phyloP scores from a whole-genome alignment of 225 moss, liverwort and hornwort species.

The Straminergon stramineum region DNA sequence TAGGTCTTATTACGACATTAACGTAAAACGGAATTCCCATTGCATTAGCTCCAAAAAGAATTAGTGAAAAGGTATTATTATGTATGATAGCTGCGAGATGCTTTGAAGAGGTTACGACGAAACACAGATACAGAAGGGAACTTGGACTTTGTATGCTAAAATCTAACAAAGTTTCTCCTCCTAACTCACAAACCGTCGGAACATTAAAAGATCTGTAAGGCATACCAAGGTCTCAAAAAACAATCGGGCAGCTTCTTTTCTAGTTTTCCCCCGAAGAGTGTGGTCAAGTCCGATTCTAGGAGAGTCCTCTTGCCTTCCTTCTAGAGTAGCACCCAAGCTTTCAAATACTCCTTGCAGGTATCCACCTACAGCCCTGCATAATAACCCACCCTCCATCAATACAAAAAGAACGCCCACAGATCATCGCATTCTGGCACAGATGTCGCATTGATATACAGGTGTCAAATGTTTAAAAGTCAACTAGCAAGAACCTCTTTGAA shows the following conservation, averaged over 20 bases:
- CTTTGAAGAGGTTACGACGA: neutral
- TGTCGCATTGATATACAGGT: neutral
- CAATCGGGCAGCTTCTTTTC: slow-evolving; percentile 94
- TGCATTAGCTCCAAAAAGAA: neutral
- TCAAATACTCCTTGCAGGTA: slow-evolving; percentile 80
- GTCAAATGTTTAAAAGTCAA: neutral
- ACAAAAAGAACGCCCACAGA: neutral
- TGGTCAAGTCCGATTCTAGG: slow-evolving; percentile 73
- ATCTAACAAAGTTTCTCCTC: neutral
- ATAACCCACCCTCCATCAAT: slow-evolving; percentile 1
- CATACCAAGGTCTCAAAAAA: slow-evolving; percentile 95
- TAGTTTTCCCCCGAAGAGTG: slow-evolving; percentile 75
- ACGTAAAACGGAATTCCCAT: neutral
- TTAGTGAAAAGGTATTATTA: neutral
- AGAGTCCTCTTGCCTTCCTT: slow-evolving; percentile 25
- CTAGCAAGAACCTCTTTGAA: neutral
- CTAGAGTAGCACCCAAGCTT: slow-evolving; percentile 43
- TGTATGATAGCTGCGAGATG: neutral
- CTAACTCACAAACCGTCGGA: neutral
- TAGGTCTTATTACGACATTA: neutral
- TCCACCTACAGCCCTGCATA: slow-evolving; percentile 79
- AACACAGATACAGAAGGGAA: neutral
- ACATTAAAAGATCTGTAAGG: slow-evolving; percentile 26
- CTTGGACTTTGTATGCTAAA: neutral
- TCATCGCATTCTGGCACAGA: neutral